Evolutionary conservation across 176 grass and related monocot species (phyloP), one percentile per base, ranked within the genome.

Genomic region (Juncus inflexus): DNA sequence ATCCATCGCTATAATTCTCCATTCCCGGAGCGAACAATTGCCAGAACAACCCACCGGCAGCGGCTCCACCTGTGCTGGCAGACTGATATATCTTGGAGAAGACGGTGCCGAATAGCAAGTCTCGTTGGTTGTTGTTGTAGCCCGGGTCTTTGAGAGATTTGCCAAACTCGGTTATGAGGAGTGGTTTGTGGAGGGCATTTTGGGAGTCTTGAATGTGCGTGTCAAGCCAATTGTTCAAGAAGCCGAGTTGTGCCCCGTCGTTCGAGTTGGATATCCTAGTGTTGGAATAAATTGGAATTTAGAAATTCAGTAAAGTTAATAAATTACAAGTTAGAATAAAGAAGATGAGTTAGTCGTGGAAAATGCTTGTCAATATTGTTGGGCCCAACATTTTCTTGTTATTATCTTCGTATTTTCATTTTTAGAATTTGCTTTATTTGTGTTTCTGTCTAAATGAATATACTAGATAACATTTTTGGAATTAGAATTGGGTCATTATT

Each of bases 161-260:
- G 35, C 95, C 95, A 55, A 99, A 99, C 80, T 99, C 95, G 0
- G 80, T 72, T 49, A 99, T 40, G 2, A 99, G 80, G 52, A 99
- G 78, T 14, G 95, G 95, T 67, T 99, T 99, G 49, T 51, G 51
- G 38, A 99, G 80, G 62, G 72, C 64, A 1, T 49, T 11, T 15
- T 16, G 61, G 2, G 95, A 80, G 41, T 99, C 94, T 14, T 73
- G 66, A 61, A 99, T 67, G 85, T 92, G 94, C 10, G 73, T 64
- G 53, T 94, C 82, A 28, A 99, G 83, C 89, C 95, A 99, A 8
- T 52, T 55, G 65, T 64, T 64, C 28, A 90, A 52, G 86, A 99
- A 99, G 2, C 56, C 19, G 9, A 86, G 69, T 81, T 99, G 95
- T 12, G 78, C 50, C 13, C 40, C 52, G 10, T 89, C 83, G 47